These are phyloP conservation scores for Suillus variegatus DNA, from an alignment of 768 basidiomycete species.

Conservation along the genomic window DNA sequence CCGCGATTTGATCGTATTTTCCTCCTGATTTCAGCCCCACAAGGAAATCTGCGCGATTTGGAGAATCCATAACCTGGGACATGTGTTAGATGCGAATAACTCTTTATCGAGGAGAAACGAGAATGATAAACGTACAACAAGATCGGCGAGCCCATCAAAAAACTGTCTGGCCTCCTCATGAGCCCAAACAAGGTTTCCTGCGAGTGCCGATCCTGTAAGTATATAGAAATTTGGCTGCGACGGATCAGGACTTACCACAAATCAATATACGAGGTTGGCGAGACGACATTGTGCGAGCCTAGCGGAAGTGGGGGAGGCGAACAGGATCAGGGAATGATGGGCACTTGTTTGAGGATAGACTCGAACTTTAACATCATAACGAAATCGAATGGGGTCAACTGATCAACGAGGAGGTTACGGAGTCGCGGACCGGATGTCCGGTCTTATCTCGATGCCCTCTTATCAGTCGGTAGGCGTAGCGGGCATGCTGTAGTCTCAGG, in stretches of 20 bases:
- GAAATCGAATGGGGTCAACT: neutral
- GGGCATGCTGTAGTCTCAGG: neutral
- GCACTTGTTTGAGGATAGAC: neutral
- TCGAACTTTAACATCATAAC: neutral
- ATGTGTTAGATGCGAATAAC: neutral
- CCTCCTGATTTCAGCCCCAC: slow-evolving; percentile 61
- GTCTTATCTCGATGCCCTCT: neutral
- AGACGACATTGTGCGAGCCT: slow-evolving; percentile 16
- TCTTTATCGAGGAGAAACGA: neutral
- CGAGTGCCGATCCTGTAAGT: neutral
- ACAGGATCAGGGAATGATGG: neutral
- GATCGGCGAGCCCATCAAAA: slow-evolving; percentile 67
- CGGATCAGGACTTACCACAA: slow-evolving; percentile 29
- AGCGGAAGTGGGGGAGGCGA: neutral
- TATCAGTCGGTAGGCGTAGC: neutral
- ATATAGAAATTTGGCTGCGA: neutral
- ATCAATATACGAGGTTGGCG: slow-evolving; percentile 31
- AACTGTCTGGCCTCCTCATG: slow-evolving; percentile 69
- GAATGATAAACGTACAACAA: slow-evolving; percentile 58
- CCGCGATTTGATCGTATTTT: slow-evolving; percentile 72
- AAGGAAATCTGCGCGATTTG: slow-evolving; percentile 68
- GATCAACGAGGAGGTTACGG: neutral
- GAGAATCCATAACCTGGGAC: slow-evolving; percentile 54
- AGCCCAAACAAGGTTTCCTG: slow-evolving; percentile 80
- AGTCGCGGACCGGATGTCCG: neutral